phyloP scores from a whole-genome alignment of 768 basidiomycete species.

The Agrocybe praecox region DNA sequence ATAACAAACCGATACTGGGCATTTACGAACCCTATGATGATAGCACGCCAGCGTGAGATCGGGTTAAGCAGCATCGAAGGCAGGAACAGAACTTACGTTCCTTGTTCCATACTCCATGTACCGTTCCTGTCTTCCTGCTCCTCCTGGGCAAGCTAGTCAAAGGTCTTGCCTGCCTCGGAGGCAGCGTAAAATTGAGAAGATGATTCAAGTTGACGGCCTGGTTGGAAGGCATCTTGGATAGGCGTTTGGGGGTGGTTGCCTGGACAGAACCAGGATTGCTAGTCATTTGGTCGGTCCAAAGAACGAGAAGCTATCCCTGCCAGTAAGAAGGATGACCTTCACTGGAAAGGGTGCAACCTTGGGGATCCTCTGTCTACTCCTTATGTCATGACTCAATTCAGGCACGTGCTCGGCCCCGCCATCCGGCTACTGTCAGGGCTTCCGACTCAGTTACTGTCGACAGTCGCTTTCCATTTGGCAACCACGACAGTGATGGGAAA shows the following conservation, averaged over 20 bases:
- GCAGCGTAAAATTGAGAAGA: conserved; percentile 92
- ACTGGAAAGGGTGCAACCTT: conserved; percentile 27
- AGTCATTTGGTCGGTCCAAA: conserved; percentile 32
- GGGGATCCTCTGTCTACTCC: conserved; percentile 10
- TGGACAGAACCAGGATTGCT: conserved; percentile 32
- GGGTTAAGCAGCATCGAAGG: background rate
- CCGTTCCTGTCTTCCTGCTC: conserved; percentile 66
- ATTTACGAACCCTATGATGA: conserved; percentile 80
- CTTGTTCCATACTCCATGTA: conserved; percentile 81
- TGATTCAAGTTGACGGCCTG: conserved; percentile 72
- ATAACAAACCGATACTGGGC: conserved; percentile 96
- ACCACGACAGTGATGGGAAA: conserved; percentile 64
- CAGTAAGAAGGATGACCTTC: conserved; percentile 45
- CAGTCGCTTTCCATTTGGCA: background rate
- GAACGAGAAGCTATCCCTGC: conserved; percentile 41
- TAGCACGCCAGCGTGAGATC: background rate
- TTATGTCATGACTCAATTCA: conserved; percentile 42
- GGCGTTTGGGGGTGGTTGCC: conserved; percentile 53
- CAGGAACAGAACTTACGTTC: conserved; percentile 67
- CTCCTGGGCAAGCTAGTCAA: conserved; percentile 65
- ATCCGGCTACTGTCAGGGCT: no score
- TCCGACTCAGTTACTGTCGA: background rate
- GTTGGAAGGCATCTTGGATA: conserved; percentile 67
- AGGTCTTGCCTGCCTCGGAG: conserved; percentile 76
- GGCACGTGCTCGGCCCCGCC: conserved; percentile 35